Base-by-base conservation (phyloP, 2,329 filamentous ascomycete genomes). In the Graphilbum ipis-grandicollis region DNA sequence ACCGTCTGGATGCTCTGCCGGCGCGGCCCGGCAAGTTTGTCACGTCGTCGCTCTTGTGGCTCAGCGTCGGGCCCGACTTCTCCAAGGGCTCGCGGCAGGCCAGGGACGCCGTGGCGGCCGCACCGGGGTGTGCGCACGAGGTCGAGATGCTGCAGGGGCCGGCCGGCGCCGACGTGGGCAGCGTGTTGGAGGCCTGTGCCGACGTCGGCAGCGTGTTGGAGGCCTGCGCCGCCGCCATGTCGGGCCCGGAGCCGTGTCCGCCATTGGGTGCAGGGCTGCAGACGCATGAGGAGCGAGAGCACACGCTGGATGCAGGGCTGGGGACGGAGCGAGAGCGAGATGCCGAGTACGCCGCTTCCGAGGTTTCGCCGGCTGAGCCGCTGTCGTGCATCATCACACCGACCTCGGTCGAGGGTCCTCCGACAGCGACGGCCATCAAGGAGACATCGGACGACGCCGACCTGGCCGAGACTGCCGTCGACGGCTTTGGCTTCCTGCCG, bases 31-130 rank as follows among this genome's bases (percentile, higher is more conserved):
- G 25, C 35, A 37, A 39, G 19, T 33, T 41, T 10, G 15, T 38
- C 5, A 29, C 29, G 23, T 34, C 43, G 31, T 31, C 41, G 19
- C 34, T 41, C 1, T 29, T n/a, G 7, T 40, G 35, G 35, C 36
- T 43, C 23, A 32, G 33, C 37, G 17, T 39, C 17, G 35, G 37
- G 15, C 19, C 36, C 1, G 4, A 30, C 18, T 28, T 39, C 10
- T 5, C 21, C 21, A 10, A 10, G 6, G 21, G 6, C 21, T 23
- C 21, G n/a, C n/a, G n/a, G n/a, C n/a, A n/a, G n/a, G n/a, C n/a
- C n/a, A n/a, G n/a, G n/a, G n/a, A n/a, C n/a, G n/a, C n/a, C n/a
- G n/a, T n/a, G n/a, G n/a, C n/a, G n/a, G n/a, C n/a, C n/a, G n/a
- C n/a, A n/a, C n/a, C n/a, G n/a, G n/a, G n/a, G n/a, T n/a, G n/a